A percentile compares a stretch with the other conserved stretches of the same genome.
These are phyloP conservation scores for Myochromella boudieri DNA, from an alignment of 768 basidiomycete species.

Conservation along the genomic window DNA sequence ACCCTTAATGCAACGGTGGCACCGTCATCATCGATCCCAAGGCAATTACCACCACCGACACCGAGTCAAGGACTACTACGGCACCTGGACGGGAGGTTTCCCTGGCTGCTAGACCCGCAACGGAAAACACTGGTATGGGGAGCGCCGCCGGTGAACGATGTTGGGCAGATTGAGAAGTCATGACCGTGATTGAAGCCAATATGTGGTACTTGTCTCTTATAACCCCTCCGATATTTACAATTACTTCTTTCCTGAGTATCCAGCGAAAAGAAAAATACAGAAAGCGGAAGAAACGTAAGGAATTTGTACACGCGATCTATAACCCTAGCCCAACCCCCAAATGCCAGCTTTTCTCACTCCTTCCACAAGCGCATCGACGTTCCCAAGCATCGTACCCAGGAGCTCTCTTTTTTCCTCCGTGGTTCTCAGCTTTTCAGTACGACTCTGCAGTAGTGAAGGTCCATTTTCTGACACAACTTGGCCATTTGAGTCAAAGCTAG, in stretches of 20 bases:
- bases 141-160: constrained; percentile 65
- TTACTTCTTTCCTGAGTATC: not conserved
- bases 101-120: constrained; percentile 56
- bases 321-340: constrained; percentile 63
- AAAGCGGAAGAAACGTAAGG: constrained; percentile 15
- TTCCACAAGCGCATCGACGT: constrained; percentile 89
- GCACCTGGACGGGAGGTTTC: constrained; percentile 43
- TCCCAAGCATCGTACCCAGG: constrained; percentile 80
- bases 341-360: constrained; percentile 84
- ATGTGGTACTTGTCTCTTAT: constrained; percentile 2
- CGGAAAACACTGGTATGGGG: constrained; percentile 70
- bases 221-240: not conserved
- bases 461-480: constrained; percentile 12
- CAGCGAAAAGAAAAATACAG: constrained; percentile 5
- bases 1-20: constrained; percentile 1
- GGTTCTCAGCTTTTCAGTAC: constrained; percentile 39
- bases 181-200: constrained; percentile 3
- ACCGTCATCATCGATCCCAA: not conserved
- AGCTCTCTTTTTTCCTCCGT: constrained; percentile 84
- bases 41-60: constrained; percentile 2
- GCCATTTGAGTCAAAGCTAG: constrained; percentile 7
- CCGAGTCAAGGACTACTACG: constrained; percentile 44
- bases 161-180: constrained; percentile 42
- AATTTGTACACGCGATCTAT: constrained; percentile 1
- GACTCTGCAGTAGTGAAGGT: constrained; percentile 9